phyloP scores from a whole-genome alignment of 2,329 filamentous ascomycete genomes.

The Pseudocercospora pini-densiflorae region DNA sequence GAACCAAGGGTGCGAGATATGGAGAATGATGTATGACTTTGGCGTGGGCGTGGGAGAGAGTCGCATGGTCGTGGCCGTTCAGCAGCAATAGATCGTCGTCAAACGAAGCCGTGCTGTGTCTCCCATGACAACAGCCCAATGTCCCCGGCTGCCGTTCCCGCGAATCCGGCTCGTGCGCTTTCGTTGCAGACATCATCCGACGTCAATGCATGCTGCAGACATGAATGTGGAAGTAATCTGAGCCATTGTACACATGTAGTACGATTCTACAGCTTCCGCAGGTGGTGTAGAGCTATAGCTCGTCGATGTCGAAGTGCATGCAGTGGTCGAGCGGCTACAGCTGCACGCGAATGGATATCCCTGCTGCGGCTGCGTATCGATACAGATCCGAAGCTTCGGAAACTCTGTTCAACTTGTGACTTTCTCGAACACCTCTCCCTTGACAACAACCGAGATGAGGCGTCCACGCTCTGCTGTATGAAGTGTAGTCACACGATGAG shows the following conservation, averaged over 20 bases:
- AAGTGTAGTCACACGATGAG: background rate
- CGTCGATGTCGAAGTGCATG: background rate
- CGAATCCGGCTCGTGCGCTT: background rate
- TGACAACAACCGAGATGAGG: conserved; percentile 25
- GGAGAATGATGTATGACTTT: background rate
- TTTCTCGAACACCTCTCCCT: conserved; percentile 14
- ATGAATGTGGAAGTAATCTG: background rate
- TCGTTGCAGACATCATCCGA: background rate
- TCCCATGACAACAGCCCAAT: background rate
- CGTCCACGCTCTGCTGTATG: background rate
- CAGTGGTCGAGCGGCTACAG: conserved; percentile 2
- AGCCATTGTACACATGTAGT: background rate
- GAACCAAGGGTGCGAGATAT: background rate
- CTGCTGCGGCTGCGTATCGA: conserved; percentile 1
- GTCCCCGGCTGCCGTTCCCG: background rate
- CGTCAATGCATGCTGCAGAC: background rate
- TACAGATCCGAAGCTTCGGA: background rate
- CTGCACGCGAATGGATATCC: background rate
- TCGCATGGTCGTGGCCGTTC: conserved; percentile 2
- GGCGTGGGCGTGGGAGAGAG: background rate
- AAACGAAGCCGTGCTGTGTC: conserved; percentile 1
- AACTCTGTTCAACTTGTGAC: background rate
- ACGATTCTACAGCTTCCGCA: background rate
- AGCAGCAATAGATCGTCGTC: conserved; percentile 1
- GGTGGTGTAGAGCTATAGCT: background rate